Base-by-base conservation (phyloP, 352 stramenopile genomes). In the Globisporangium heterothallicum region DNA sequence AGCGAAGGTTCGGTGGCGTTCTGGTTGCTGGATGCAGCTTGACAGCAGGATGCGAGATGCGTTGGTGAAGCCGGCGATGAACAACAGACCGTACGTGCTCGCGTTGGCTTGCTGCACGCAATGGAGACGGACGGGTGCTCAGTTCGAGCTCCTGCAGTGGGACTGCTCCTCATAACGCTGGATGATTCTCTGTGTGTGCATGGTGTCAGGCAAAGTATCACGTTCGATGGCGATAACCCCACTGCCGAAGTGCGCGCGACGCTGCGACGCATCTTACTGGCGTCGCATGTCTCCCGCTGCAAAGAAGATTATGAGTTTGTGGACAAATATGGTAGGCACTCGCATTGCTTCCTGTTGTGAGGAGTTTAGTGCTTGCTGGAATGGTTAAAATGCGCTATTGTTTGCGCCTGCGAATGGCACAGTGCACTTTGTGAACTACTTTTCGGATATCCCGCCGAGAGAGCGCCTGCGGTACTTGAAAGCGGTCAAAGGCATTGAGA, bases 291-390 rank as follows among this genome's bases (percentile, higher is more conserved):
- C 24, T 55, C 64, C 30, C 68, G 78, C 0, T 64, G 56, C 38
- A 70, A 63, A 26, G 68, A 67, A 0, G 78, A 90, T 57, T 88
- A 88, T 49, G 78, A 86, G 22, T 77, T 83, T 35, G 68, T 90
- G 24, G 76, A 86, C 36, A 65, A 69, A 48, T 86, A 83, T 57
- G 72, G 78, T 87, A 34, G 21, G 30, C 50, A 24, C 21, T 43
- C 3, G 6, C 12, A 29, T 48, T 7, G 24, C 24, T 7, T 16
- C 12, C 7, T 5, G 14, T 13, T 22, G 3, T 13, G 4, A 12
- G 4, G 8, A 16, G 6, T 18, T 18, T 26, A 9, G 9, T 25
- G 18, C 44, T 41, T 50, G 26, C 18, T 16, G 18, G 42, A 3
- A 24, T 25, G 2, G 6, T 41, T n/a, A 2, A n/a, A 18, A 40